Conservation (phyloP, 305 asterid species). For the Fraxinus paxiana region DNA sequence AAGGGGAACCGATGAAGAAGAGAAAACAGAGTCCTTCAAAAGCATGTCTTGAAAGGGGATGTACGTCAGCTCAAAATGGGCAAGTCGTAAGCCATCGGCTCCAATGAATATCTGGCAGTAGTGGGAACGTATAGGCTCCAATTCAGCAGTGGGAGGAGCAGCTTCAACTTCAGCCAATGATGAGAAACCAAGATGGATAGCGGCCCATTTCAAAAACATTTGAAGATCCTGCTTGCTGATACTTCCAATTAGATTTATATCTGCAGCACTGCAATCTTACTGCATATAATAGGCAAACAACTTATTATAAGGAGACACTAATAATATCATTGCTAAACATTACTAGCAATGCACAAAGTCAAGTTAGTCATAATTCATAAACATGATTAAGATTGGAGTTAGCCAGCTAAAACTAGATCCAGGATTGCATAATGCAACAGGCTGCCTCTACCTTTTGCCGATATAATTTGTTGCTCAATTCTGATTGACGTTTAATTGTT, state of each 20-base stretch:
- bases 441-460: slow-evolving; percentile 1
- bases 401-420: slow-evolving; percentile 1
- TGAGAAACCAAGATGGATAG: slow-evolving; percentile 68
- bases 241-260: slow-evolving; percentile 91
- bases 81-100: not conserved
- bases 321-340: not conserved
- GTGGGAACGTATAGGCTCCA: slow-evolving; percentile 83
- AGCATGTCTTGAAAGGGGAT: not conserved
- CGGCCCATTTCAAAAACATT: slow-evolving; percentile 82
- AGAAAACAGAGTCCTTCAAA: not conserved
- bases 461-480: not conserved
- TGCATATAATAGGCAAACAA: slow-evolving; percentile 26
- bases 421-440: not conserved
- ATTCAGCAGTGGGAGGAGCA: slow-evolving; percentile 96
- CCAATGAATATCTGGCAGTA: slow-evolving; percentile 72
- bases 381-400: not conserved
- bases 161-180: slow-evolving; percentile 90
- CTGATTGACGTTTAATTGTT: not conserved
- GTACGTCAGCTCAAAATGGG: not conserved
- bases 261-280: slow-evolving; percentile 98
- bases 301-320: not conserved
- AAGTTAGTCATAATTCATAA: not conserved
- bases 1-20: not conserved
- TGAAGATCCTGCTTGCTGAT: slow-evolving; percentile 88
- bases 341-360: slow-evolving; percentile 4